Conservation (phyloP, 2,329 filamentous ascomycete genomes). For the Rhynchosporium secalis region DNA sequence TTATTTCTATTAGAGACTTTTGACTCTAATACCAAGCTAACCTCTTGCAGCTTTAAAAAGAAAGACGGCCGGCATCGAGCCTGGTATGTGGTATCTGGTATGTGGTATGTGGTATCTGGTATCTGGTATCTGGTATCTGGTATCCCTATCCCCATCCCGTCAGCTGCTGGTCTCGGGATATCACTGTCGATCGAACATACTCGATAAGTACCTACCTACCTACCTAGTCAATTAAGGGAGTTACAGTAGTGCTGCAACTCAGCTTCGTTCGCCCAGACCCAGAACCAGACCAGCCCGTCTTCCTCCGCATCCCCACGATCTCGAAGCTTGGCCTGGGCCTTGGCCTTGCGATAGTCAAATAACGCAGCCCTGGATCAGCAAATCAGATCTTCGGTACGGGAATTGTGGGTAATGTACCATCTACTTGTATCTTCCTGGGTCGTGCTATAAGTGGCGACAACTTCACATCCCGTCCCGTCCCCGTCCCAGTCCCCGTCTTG, state of each 20-base stretch:
- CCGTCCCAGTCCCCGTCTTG: neutral
- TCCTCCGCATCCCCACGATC: slow-evolving; percentile 22
- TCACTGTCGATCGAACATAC: slow-evolving; percentile 7
- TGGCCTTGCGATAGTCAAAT: neutral
- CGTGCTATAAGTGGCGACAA: slow-evolving; percentile 7
- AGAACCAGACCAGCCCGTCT: neutral
- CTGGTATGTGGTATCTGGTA: too few species aligned
- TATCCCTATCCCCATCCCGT: too few species aligned
- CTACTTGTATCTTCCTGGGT: neutral
- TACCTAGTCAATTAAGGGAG: too few species aligned
- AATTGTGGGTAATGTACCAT: neutral
- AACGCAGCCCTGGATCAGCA: neutral
- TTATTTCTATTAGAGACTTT: neutral
- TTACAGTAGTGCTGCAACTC: neutral
- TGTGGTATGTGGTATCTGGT: too few species aligned
- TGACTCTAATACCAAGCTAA: neutral
- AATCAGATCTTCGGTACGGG: neutral
- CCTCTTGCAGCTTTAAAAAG: neutral
- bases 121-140: too few species aligned
- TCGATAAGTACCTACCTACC: too few species aligned
- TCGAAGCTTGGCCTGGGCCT: neutral
- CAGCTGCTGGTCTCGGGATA: too few species aligned
- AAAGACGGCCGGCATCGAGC: neutral
- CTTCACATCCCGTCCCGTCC: neutral
- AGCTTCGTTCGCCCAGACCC: neutral